These are phyloP conservation scores for Ilyonectria sp. DNA, from an alignment of 2,329 filamentous ascomycete species.

Conservation along the genomic window DNA sequence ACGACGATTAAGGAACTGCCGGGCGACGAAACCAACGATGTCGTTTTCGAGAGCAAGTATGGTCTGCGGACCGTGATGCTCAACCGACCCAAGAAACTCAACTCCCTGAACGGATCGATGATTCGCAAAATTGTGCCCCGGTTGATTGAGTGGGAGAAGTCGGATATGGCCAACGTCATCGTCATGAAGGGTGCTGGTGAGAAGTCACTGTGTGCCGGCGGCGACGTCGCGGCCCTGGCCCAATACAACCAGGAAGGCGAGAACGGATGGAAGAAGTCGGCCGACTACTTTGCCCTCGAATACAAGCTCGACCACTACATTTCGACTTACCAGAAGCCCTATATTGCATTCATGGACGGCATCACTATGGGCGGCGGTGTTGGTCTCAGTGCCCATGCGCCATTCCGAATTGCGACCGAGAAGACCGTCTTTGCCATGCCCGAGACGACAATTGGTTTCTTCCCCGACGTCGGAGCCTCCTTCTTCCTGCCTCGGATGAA, in stretches of 20 bases:
- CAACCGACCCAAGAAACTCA: slow-evolving; percentile 92
- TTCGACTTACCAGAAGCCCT: slow-evolving; percentile 93
- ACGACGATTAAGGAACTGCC: slow-evolving; percentile 68
- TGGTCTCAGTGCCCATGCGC: slow-evolving; percentile 93
- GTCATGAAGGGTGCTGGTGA: slow-evolving; percentile 92
- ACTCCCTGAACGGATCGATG: slow-evolving; percentile 96
- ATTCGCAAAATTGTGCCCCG: slow-evolving; percentile 92
- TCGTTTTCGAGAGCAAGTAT: slow-evolving; percentile 90
- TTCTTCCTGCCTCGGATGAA: slow-evolving; percentile 96
- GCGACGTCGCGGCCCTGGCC: slow-evolving; percentile 88
- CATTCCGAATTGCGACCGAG: slow-evolving; percentile 96
- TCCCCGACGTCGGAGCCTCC: slow-evolving; percentile 96
- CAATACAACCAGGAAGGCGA: slow-evolving; percentile 77
- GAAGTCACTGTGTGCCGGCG: slow-evolving; percentile 92
- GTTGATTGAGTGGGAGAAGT: slow-evolving; percentile 94
- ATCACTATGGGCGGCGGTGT: slow-evolving; percentile 99
- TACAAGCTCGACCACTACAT: slow-evolving; percentile 97
- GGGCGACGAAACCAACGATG: slow-evolving; percentile 87
- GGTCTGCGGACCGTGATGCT: slow-evolving; percentile 94
- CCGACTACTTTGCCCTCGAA: slow-evolving; percentile 93
- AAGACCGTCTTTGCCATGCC: slow-evolving; percentile 98
- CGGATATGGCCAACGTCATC: slow-evolving; percentile 91
- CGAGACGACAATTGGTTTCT: slow-evolving; percentile 98
- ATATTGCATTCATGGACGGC: slow-evolving; percentile 96
- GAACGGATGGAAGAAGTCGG: slow-evolving; percentile 81